These are phyloP conservation scores for Kwoniella sp. DNA, from an alignment of 768 basidiomycete genomes.

Conservation along the genomic window DNA sequence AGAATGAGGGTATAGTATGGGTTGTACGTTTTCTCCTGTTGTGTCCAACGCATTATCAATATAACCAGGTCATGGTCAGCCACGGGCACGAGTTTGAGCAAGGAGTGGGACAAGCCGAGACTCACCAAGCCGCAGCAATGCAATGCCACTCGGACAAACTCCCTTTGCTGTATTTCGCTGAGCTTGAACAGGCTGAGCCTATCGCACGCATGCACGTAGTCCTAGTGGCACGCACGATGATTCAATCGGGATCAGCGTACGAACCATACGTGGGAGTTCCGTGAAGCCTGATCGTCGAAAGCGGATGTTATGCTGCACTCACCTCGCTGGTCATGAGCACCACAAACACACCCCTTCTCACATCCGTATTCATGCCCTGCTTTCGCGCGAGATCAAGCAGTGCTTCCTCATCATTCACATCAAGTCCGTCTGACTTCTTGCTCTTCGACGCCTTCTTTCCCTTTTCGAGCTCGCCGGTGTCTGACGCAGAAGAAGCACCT, in stretches of 20 bases:
- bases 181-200: slow-evolving; percentile 79
- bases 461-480: slow-evolving; percentile 14
- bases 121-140: slow-evolving; percentile 69
- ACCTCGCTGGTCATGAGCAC: slow-evolving; percentile 96
- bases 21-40: slow-evolving; percentile 85
- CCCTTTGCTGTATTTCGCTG: slow-evolving; percentile 86
- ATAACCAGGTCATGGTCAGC: not conserved
- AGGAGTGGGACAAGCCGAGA: not conserved
- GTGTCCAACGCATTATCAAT: not conserved
- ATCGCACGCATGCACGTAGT: slow-evolving; percentile 93
- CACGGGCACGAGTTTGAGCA: too few species aligned
- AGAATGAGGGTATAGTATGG: slow-evolving; percentile 91
- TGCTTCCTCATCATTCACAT: slow-evolving; percentile 47
- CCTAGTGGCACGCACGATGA: slow-evolving; percentile 60
- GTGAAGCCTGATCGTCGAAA: too few species aligned
- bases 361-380: slow-evolving; percentile 99
- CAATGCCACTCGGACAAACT: slow-evolving; percentile 86
- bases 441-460: slow-evolving; percentile 32
- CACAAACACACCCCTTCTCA: slow-evolving; percentile 85
- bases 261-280: too few species aligned
- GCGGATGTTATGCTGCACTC: slow-evolving; percentile 44
- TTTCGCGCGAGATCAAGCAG: slow-evolving; percentile 80
- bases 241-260: too few species aligned
- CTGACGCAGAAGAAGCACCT: not conserved
- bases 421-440: slow-evolving; percentile 49